Percentiles rank a stretch among this genome's conserved stretches.
These are phyloP conservation scores for Sambucus nigra DNA, from an alignment of 129 eudicot genomes.

Conservation along the genomic window DNA sequence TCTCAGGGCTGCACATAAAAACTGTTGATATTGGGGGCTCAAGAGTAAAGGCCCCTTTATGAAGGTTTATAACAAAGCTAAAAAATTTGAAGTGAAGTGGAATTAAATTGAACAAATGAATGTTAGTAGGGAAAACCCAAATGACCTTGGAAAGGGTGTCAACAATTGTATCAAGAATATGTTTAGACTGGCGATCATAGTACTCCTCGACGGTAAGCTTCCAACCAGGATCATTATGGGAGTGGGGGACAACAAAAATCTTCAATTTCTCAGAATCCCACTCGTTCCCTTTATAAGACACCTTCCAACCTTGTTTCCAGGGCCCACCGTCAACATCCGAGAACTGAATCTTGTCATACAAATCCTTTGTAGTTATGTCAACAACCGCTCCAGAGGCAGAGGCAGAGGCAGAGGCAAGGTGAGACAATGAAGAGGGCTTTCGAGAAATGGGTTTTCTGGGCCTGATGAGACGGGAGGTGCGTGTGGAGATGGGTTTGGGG, in stretches of 20 bases:
- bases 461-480: constrained; percentile 25
- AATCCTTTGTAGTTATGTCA: constrained; percentile 68
- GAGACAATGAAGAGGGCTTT: constrained; percentile 19
- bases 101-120: no score
- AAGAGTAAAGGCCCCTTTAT: no score
- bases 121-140: no score
- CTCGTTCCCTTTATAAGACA: constrained; percentile 62
- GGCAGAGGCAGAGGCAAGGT: constrained; percentile 20
- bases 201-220: constrained; percentile 96
- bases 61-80: no score
- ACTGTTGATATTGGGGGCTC: no score
- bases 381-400: constrained; percentile 41
- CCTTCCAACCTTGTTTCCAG: constrained; percentile 98
- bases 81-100: no score
- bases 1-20: no score
- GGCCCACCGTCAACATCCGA: constrained; percentile 78
- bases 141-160: constrained; percentile 82
- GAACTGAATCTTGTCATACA: constrained; percentile 85
- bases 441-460: constrained; percentile 40
- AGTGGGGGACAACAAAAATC: constrained; percentile 85
- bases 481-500: constrained; percentile 45
- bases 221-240: constrained; percentile 99
- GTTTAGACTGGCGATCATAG: constrained; percentile 70
- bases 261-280: constrained; percentile 92
- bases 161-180: constrained; percentile 79